Base-by-base conservation (phyloP, 2,329 filamentous ascomycete genomes). In the Fusarium longipes region DNA sequence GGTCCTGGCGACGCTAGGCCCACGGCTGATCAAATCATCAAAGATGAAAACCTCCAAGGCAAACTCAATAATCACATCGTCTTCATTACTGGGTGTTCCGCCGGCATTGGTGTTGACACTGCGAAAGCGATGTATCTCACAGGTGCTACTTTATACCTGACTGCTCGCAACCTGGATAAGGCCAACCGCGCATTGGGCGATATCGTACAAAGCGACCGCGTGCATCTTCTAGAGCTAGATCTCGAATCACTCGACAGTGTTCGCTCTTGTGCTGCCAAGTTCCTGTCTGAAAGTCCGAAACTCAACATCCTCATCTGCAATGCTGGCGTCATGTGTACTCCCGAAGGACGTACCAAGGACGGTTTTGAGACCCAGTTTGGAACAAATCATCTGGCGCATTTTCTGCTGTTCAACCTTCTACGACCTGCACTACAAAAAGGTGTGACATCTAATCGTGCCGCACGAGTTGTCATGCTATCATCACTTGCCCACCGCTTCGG, bases 401-500 rank as follows among this genome's bases (percentile, higher is more conserved):
- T 60, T n/a, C 4, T 61, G 0, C 5, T 61, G 0, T 20, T 60
- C 14, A 49, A 53, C 1, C 17, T 61, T 1, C 18, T 61, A 0
- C 14, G 24, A 8, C 38, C 32, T 0, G 27, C 44, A 0, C 4
- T 61, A 0, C 22, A 12, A 0, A 53, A 32, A 3, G 55, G 57
- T 1, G 32, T 15, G 0, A 44, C 27, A 1, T 14, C 32, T 6
- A 6, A 35, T 2, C 25, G 18, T 5, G 18, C 44, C 24, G 50
- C 55, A 0, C 25, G 57, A 24, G 55, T 61, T 7, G 3, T 61
- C 1, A 33, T 61, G 5, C 5, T 61, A 0, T 52, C 30, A 0
- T 61, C 57, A 0, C 22, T 61, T 17, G 57, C 55, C 2, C 57
- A 61, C 11, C 57, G 57, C 2, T 61, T 61, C 3, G 57, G 57